Evolutionary conservation across 2,329 filamentous ascomycete genomes (phyloP).

Genomic region (Aspergillus sp.): DNA sequence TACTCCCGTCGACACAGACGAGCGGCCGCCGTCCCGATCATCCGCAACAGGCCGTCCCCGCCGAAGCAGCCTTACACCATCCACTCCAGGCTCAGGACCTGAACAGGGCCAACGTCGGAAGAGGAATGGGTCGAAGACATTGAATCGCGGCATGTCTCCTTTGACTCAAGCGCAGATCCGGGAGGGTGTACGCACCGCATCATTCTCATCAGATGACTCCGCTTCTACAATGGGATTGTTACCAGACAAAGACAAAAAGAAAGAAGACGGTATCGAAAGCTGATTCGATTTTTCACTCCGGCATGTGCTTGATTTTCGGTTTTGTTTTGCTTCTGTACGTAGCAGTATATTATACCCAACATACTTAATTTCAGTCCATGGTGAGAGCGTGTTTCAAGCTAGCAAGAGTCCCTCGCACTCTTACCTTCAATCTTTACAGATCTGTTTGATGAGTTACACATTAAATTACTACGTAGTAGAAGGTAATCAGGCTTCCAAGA

Average conservation of each 20-base stretch:
- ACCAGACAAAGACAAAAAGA: constrained; percentile 25
- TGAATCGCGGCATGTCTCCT: constrained; percentile 34
- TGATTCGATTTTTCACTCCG: not conserved
- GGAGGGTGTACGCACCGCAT: constrained; percentile 33
- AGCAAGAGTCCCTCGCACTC: not conserved
- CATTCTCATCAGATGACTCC: constrained; percentile 39
- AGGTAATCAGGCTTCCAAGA: too few relatives aligned
- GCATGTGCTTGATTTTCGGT: not conserved
- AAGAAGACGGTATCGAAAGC: constrained; percentile 21
- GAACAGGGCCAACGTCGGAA: constrained; percentile 32
- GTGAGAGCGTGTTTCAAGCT: not conserved
- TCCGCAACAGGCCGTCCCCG: constrained; percentile 33
- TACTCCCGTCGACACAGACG: constrained; percentile 39
- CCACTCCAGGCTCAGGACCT: constrained; percentile 24
- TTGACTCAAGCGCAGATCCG: constrained; percentile 39
- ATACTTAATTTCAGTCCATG: not conserved
- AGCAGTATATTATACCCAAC: constrained; percentile 9
- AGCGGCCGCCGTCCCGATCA: constrained; percentile 35
- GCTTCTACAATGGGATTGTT: constrained; percentile 24
- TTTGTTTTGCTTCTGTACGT: constrained; percentile 3
- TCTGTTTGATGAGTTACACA: not conserved
- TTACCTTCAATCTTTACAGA: not conserved
- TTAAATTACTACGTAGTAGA: too few relatives aligned
- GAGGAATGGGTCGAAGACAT: constrained; percentile 31
- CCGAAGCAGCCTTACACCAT: constrained; percentile 35